Evolutionary conservation across 2,329 filamentous ascomycete species (phyloP).

Genomic region (Colletotrichum sp.): DNA sequence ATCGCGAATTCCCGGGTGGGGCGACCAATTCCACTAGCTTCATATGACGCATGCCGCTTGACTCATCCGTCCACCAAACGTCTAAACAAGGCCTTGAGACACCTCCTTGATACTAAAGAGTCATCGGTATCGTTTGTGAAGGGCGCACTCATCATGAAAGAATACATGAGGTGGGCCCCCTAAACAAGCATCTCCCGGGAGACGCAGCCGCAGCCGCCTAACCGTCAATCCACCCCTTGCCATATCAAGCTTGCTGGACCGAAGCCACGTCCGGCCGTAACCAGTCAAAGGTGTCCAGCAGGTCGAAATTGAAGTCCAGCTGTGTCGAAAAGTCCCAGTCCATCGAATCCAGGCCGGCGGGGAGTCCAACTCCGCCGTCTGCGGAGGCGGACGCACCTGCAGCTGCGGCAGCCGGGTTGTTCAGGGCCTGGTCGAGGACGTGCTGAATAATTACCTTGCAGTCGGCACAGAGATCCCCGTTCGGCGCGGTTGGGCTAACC

Average conservation of each 20-base stretch:
- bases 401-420: constrained; percentile 31
- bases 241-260: constrained; percentile 4
- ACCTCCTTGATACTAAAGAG: background rate
- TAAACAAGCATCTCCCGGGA: background rate
- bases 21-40: background rate
- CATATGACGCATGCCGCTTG: background rate
- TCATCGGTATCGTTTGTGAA: background rate
- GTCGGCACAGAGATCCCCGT: constrained; percentile 50
- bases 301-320: constrained; percentile 49
- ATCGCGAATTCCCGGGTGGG: background rate
- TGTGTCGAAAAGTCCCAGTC: constrained; percentile 38
- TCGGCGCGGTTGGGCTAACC: constrained; percentile 52
- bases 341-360: constrained; percentile 23
- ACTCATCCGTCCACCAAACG: background rate
- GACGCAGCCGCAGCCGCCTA: background rate
- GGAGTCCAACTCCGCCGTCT: constrained; percentile 9
- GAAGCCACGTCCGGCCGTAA: constrained; percentile 29
- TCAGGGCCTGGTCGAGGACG: constrained; percentile 55
- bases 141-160: background rate
- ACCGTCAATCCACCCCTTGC: background rate
- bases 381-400: constrained; percentile 1
- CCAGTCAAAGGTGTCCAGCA: constrained; percentile 56
- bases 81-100: background rate
- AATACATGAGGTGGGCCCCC: background rate
- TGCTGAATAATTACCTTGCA: constrained; percentile 54